Evolutionary conservation across 1,284 basidiomycete genomes (phyloP).

Genomic region (Malassezia globosa): DNA sequence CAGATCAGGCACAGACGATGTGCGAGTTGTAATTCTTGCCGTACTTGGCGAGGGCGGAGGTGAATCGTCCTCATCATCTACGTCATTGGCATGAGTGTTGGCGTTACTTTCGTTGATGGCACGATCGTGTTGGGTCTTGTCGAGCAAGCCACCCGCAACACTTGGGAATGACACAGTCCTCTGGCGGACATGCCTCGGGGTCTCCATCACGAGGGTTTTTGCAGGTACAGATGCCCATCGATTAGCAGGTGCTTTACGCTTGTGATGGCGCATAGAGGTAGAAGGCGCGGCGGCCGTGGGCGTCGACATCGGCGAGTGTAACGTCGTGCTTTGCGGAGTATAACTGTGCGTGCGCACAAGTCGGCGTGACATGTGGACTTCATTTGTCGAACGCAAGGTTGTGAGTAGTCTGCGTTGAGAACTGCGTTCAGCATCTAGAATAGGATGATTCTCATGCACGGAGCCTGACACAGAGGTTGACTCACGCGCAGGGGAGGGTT

Average conservation of each 20-base stretch:
- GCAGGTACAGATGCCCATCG: background rate
- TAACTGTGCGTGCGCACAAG: constrained; percentile 1
- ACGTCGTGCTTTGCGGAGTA: background rate
- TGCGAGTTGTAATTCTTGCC: background rate
- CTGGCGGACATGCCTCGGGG: constrained; percentile 8
- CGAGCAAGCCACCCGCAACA: too few relatives aligned
- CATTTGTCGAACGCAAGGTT: background rate
- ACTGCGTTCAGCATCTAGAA: constrained; percentile 7
- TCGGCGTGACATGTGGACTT: constrained; percentile 14
- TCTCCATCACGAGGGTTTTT: constrained; percentile 11
- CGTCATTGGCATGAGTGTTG: background rate
- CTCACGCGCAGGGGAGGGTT: too few relatives aligned
- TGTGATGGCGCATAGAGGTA: background rate
- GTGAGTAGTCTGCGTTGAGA: background rate
- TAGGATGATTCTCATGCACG: background rate
- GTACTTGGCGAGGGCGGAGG: background rate
- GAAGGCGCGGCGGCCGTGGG: background rate
- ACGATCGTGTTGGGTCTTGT: too few relatives aligned
- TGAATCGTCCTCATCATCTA: background rate
- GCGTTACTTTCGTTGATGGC: too few relatives aligned
- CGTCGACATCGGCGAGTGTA: background rate
- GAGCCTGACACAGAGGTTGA: too few relatives aligned
- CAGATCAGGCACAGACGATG: too few relatives aligned
- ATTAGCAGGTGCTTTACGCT: constrained; percentile 6
- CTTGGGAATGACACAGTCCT: too few relatives aligned